These are phyloP conservation scores for Hemileccinum rubropunctum DNA, from an alignment of 768 basidiomycete genomes.

Conservation along the genomic window DNA sequence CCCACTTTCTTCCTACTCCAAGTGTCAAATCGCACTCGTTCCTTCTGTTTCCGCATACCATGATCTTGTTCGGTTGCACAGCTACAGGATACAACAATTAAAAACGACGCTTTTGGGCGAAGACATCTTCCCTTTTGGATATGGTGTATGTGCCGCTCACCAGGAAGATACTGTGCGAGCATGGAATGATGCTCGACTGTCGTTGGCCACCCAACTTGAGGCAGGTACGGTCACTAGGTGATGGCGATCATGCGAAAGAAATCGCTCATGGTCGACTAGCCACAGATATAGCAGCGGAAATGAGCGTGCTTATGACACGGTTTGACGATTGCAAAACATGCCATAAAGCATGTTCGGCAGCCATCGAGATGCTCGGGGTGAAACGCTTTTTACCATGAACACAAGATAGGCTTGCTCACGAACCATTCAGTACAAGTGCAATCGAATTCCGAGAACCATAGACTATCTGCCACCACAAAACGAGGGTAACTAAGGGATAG, in stretches of 20 bases:
- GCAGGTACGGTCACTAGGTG: slow-evolving; percentile 38
- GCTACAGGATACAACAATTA: slow-evolving; percentile 51
- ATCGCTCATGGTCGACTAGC: slow-evolving; percentile 34
- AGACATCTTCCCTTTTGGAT: slow-evolving; percentile 71
- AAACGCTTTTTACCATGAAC: slow-evolving; percentile 16
- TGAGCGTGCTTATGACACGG: slow-evolving; percentile 50
- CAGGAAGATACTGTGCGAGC: slow-evolving; percentile 37
- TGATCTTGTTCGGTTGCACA: slow-evolving; percentile 57
- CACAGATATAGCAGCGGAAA: slow-evolving; percentile 67
- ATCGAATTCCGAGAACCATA: slow-evolving; percentile 49
- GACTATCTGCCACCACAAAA: slow-evolving; percentile 38
- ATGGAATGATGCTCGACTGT: slow-evolving; percentile 53
- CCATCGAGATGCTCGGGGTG: slow-evolving; percentile 68
- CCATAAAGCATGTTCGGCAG: slow-evolving; percentile 58
- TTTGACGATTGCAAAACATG: slow-evolving; percentile 51
- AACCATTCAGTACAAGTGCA: slow-evolving; percentile 57
- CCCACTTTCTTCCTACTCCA: slow-evolving; percentile 54
- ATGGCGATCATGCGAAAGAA: not conserved
- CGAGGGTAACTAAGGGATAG: slow-evolving; percentile 19
- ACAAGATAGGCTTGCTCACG: slow-evolving; percentile 7
- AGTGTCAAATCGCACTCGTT: slow-evolving; percentile 49
- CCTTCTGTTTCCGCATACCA: slow-evolving; percentile 65
- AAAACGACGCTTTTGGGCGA: slow-evolving; percentile 52
- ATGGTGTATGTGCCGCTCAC: slow-evolving; percentile 60
- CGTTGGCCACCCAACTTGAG: slow-evolving; percentile 47